Evolutionary conservation across 1,284 basidiomycete species (phyloP).

Genomic region (Apiotrichum sp.): DNA sequence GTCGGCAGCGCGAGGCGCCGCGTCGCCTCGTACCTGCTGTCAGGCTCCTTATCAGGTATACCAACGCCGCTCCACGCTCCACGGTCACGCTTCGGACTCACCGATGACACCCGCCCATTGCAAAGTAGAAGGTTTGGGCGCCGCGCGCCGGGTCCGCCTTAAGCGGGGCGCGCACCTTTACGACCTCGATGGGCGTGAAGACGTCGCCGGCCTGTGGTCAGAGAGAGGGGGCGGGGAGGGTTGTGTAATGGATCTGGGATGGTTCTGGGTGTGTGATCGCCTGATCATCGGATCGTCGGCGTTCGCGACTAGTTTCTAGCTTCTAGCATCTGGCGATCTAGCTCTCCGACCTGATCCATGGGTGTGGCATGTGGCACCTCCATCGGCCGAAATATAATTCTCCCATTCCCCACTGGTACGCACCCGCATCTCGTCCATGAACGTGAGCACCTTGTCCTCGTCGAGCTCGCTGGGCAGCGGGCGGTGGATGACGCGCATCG

Average conservation of each 20-base stretch:
- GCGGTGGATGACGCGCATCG: conserved; percentile 45
- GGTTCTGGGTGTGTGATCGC: too few relatives aligned
- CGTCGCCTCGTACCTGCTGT: conserved; percentile 43
- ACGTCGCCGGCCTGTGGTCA: conserved; percentile 39
- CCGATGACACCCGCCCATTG: conserved; percentile 48
- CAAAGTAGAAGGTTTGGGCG: conserved; percentile 42
- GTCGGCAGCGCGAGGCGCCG: conserved; percentile 40
- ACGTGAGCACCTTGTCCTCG: conserved; percentile 43
- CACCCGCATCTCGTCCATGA: conserved; percentile 48
- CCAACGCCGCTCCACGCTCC: too few relatives aligned
- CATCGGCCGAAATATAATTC: neutral
- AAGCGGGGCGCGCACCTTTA: conserved; percentile 40
- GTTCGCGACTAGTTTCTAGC: too few relatives aligned
- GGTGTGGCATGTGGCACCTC: too few relatives aligned
- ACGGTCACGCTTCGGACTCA: neutral
- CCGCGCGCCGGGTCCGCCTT: conserved; percentile 28
- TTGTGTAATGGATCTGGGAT: too few relatives aligned
- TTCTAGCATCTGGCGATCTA: too few relatives aligned
- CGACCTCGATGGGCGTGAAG: conserved; percentile 48
- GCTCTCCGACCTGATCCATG: neutral
- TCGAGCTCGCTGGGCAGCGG: conserved; percentile 46
- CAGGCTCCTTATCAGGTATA: too few relatives aligned
- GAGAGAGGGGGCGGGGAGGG: neutral
- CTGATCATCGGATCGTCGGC: too few relatives aligned
- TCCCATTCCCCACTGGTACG: conserved; percentile 4